These are phyloP conservation scores for Adansonia gregorii DNA, from an alignment of 441 rosid genomes.

Conservation along the genomic window DNA sequence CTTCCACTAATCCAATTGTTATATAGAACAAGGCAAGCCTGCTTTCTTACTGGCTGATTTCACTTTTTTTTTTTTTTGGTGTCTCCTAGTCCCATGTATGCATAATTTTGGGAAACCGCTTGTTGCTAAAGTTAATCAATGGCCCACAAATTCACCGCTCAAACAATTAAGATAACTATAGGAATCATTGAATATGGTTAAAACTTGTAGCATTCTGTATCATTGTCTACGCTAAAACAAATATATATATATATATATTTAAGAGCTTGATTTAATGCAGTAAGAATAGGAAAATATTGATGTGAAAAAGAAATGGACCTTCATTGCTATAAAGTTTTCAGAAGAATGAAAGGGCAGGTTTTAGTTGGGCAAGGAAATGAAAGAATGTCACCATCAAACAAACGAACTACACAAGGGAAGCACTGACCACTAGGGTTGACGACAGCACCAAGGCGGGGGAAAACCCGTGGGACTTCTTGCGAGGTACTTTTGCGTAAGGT, in stretches of 20 bases:
- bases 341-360: conserved; percentile 8
- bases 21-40: conserved; percentile 70
- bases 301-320: conserved; percentile 4
- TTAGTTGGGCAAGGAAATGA: conserved; percentile 5
- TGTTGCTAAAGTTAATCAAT: background rate
- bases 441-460: no score
- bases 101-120: conserved; percentile 78
- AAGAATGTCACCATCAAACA: no score
- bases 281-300: background rate
- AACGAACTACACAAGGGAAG: no score
- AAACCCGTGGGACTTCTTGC: no score
- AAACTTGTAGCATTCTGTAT: no score
- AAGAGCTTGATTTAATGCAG: conserved; percentile 1
- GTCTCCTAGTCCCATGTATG: conserved; percentile 70
- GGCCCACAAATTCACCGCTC: background rate
- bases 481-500: no score
- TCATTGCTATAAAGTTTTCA: conserved; percentile 11
- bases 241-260: no score
- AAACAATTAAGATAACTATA: background rate
- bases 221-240: no score
- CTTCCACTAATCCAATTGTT: conserved; percentile 92
- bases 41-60: conserved; percentile 59
- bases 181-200: no score
- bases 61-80: conserved; percentile 44
- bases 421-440: no score